phyloP scores from a whole-genome alignment of 148 eudicot genomes.

The Arctostaphylos glauca region DNA sequence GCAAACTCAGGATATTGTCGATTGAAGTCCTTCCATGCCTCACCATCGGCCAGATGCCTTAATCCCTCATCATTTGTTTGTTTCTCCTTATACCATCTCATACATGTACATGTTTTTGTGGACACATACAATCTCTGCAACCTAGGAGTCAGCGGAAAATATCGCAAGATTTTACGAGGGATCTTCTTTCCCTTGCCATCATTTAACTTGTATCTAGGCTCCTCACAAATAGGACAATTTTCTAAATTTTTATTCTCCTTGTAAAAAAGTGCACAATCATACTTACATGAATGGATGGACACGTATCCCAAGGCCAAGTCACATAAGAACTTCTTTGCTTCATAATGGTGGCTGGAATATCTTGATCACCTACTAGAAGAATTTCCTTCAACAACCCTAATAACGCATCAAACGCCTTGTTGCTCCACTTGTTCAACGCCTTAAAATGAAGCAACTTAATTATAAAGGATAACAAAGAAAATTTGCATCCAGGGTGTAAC shows the following conservation, averaged over 20 bases:
- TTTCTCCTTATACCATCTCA: neutral
- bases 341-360: neutral
- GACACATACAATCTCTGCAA: neutral
- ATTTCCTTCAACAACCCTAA: neutral
- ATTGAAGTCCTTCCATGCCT: too few relatives aligned
- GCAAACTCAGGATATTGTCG: too few relatives aligned
- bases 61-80: too few relatives aligned
- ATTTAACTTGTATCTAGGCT: too few relatives aligned
- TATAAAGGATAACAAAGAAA: too few relatives aligned
- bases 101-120: neutral
- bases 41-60: too few relatives aligned
- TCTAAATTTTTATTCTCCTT: neutral
- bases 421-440: neutral
- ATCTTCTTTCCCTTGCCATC: too few relatives aligned
- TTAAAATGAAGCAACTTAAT: too few relatives aligned
- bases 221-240: too few relatives aligned
- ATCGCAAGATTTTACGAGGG: too few relatives aligned
- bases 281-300: neutral
- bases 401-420: neutral
- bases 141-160: too few relatives aligned
- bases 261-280: neutral
- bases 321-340: neutral
- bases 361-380: neutral
- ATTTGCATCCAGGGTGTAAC: too few relatives aligned
- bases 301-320: neutral